phyloP scores from a whole-genome alignment of 768 basidiomycete genomes.

The Auriscalpium orientale region DNA sequence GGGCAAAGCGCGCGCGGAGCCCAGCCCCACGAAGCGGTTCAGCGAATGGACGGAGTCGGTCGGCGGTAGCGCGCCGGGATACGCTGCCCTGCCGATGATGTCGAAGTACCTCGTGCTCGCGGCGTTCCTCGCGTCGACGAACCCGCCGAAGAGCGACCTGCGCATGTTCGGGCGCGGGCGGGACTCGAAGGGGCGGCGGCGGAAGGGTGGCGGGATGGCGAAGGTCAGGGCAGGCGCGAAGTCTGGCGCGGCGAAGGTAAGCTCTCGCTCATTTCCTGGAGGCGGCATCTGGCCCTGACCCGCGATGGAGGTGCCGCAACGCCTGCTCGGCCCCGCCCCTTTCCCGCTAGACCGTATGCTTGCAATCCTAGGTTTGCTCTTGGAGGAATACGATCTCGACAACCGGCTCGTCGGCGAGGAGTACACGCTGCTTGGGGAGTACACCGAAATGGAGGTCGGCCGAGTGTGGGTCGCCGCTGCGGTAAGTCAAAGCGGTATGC shows the following conservation, averaged over 20 bases:
- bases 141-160: slow-evolving; percentile 73
- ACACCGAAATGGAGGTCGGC: slow-evolving; percentile 66
- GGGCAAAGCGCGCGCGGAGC: slow-evolving; percentile 1
- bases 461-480: slow-evolving; percentile 51
- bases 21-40: background rate
- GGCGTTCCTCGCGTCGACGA: slow-evolving; percentile 76
- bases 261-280: background rate
- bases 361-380: slow-evolving; percentile 69
- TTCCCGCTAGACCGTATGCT: slow-evolving; percentile 77
- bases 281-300: background rate
- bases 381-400: slow-evolving; percentile 66
- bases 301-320: slow-evolving; percentile 52
- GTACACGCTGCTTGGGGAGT: slow-evolving; percentile 55
- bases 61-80: slow-evolving; percentile 21
- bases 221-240: slow-evolving; percentile 17
- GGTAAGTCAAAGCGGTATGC: slow-evolving; percentile 32
- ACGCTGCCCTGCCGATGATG: slow-evolving; percentile 43
- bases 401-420: slow-evolving; percentile 36
- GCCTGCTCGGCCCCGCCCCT: slow-evolving; percentile 68
- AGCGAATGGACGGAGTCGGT: slow-evolving; percentile 1
- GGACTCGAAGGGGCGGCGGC: slow-evolving; percentile 52
- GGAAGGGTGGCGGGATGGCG: slow-evolving; percentile 27
- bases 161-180: slow-evolving; percentile 75
- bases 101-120: slow-evolving; percentile 72
- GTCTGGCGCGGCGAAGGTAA: slow-evolving; percentile 21